Percentiles rank a stretch among this genome's conserved stretches.
Conservation (phyloP, 495 filamentous ascomycete genomes). For the Penicillium steckii region DNA sequence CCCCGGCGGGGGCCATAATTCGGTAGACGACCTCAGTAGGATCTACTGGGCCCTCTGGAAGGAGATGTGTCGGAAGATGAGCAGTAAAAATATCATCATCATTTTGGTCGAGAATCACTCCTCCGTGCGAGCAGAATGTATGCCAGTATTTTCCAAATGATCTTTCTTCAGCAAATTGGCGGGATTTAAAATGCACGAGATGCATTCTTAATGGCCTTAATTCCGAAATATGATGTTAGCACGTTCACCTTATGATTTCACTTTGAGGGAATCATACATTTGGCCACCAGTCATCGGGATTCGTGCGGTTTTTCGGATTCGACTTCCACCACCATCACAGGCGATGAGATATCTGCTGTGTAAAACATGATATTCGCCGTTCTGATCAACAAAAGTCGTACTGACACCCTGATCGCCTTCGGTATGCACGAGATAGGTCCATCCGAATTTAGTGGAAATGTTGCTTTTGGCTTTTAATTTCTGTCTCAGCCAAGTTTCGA, state of each 20-base stretch:
- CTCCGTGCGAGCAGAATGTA: constrained; percentile 16
- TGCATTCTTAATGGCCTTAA: constrained; percentile 17
- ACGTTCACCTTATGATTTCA: neutral
- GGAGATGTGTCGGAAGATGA: neutral
- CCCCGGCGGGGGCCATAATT: constrained; percentile 20
- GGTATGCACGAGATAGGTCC: constrained; percentile 11
- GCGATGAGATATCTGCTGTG: constrained; percentile 21
- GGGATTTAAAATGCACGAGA: constrained; percentile 33
- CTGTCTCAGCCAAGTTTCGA: constrained; percentile 17
- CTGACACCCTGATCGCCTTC: constrained; percentile 14
- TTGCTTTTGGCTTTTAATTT: constrained; percentile 4
- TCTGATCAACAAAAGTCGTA: constrained; percentile 8
- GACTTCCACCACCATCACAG: constrained; percentile 26
- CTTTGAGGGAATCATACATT: constrained; percentile 15
- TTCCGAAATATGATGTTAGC: neutral
- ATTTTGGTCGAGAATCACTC: constrained; percentile 28
- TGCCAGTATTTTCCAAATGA: constrained; percentile 30
- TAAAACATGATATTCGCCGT: constrained; percentile 5
- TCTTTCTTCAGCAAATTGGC: constrained; percentile 18
- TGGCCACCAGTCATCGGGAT: constrained; percentile 23
- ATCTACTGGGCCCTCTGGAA: constrained; percentile 4
- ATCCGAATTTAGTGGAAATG: constrained; percentile 9
- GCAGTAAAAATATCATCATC: constrained; percentile 11
- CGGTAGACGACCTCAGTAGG: constrained; percentile 21
- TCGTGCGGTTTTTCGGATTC: constrained; percentile 15